Evolutionary conservation across 2,329 filamentous ascomycete genomes (phyloP), one percentile per base, ranked within the genome.

Genomic region (Lecanoromycetidae sp.): DNA sequence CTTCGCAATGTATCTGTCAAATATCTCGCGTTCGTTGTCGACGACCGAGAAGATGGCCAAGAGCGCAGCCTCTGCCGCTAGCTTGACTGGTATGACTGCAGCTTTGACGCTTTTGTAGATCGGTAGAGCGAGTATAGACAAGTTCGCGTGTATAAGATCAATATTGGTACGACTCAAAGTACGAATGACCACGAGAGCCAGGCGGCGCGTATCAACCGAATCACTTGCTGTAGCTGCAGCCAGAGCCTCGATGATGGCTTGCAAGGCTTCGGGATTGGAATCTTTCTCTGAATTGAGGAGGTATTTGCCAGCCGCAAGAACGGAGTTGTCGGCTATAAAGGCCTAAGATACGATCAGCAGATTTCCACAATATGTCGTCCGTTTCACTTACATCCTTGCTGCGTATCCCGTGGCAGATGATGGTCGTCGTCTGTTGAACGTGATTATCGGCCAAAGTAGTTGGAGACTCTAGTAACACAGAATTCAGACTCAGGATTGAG

Each of bases 21-120:
- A 96, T 17, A 95, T 79, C 53, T 77, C 80, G 50, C 72, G 75
- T 60, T 95, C 91, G 53, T 88, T 82, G 36, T 94, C 86, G 1
- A 88, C 86, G 1, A 96, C 88, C 35, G 78, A 80, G 69, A 98
- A 96, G 4, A 96, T 73, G 41, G 87, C 79, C 46, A 98, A 75
- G 65, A 98, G 96, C 0, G 90, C 87, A 10, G 88, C 90, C 67
- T 98, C 91, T 1, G 91, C 90, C 0, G 90, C 83, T 23, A 98
- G 74, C 66, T 98, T 98, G 60, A 98, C 82, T 0, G 93, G 93
- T 53, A 98, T 96, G 5, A 96, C 80, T 8, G 80, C 73, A 63
- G 98, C 91, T 49, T 93, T 80, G 23, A 98, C 91, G 44, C 84
- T 84, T 34, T 84, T 80, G 63, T 98, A 98, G 36, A 96, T 76